Base-by-base conservation (phyloP, 1,284 basidiomycete genomes). In the Rhodotorula sp. region DNA sequence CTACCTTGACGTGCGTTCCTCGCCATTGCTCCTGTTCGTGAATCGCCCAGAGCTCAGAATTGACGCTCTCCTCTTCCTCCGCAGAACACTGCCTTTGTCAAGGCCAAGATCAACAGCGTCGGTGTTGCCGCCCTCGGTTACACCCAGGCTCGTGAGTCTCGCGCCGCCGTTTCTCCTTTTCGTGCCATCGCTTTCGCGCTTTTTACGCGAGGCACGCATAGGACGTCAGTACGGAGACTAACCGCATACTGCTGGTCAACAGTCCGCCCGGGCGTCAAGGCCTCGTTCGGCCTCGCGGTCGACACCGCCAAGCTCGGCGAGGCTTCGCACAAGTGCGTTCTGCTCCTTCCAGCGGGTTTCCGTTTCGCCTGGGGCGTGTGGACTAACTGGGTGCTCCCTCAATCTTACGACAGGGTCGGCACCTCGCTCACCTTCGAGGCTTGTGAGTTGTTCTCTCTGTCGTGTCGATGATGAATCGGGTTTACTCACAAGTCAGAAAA, bases 81-180 rank as follows among this genome's bases (percentile, higher is more conserved):
- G n/a, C 52, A 74, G 71, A 76, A 74, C 71, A 74, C 77, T 26
- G 76, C 78, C 58, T 79, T 78, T 74, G 70, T 79, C 70, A 79
- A 99, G 88, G 92, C 93, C 79, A 99, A 99, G 88, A 43, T 49
- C 85, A 98, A 97, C 89, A 95, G 95, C 85, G 83, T 88, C 76
- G 94, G 94, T 85, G 86, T 95, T 16, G 54, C 54, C n/a, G 54
- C 54, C 26, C 54, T 55, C 54, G 26, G 26, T 14, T 55, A 55
- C 54, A 26, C 28, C 54, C 54, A 55, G 54, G 54, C 54, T 79
- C 87, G 97, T 76, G 89, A 78, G 87, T 95, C 77, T 91, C 90
- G 54, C 62, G n/a, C 56, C 48, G 28, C 23, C 5, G 14, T 12
- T 4, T 45, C 23, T 18, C 26, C 57, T 28, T 55, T 10, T 21